phyloP scores from a whole-genome alignment of 306 rosid genomes.

The Dalbergia cochinchinensis region DNA sequence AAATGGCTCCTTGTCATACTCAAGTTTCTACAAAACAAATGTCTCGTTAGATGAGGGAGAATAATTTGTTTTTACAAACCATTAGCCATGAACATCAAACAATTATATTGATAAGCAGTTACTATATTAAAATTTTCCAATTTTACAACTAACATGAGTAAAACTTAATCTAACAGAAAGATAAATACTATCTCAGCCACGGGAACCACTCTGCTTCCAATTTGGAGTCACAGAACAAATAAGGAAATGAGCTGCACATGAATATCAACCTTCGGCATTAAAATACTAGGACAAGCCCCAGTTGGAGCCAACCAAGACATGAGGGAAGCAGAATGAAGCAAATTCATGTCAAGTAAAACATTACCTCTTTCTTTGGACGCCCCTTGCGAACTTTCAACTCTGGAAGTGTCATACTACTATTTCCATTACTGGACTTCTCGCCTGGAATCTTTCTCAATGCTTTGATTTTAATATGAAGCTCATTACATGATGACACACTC shows the following conservation, averaged over 20 bases:
- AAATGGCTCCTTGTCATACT: constrained; percentile 55
- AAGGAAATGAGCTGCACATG: neutral
- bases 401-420: constrained; percentile 56
- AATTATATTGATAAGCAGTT: neutral
- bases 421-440: constrained; percentile 54
- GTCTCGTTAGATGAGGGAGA: constrained; percentile 22
- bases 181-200: constrained; percentile 14
- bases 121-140: constrained; percentile 12
- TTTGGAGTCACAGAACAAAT: constrained; percentile 16
- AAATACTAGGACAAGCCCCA: neutral
- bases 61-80: constrained; percentile 24
- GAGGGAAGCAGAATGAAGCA: constrained; percentile 28
- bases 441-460: constrained; percentile 57
- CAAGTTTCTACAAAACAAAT: constrained; percentile 53
- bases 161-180: neutral
- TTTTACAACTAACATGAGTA: neutral
- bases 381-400: constrained; percentile 56
- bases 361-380: constrained; percentile 68
- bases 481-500: constrained; percentile 49
- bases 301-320: constrained; percentile 30
- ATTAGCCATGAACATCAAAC: constrained; percentile 4
- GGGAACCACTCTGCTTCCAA: constrained; percentile 29
- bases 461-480: constrained; percentile 51
- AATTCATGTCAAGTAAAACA: constrained; percentile 31
- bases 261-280: constrained; percentile 29